Conservation (phyloP, 768 basidiomycete genomes). For the Mycena amicta region DNA sequence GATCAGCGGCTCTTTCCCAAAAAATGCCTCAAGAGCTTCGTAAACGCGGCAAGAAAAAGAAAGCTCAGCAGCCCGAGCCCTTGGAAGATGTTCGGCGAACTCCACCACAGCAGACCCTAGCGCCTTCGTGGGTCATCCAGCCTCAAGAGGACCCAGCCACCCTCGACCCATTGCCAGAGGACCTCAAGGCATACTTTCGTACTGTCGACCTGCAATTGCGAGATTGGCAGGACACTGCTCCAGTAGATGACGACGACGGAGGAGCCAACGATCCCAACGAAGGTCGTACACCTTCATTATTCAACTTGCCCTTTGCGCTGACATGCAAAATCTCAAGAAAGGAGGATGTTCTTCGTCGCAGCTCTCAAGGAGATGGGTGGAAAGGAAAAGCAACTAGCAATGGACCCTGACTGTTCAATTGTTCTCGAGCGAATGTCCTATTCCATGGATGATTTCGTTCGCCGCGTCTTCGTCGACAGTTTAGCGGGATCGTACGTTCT, state of each 20-base stretch:
- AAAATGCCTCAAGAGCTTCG: constrained; percentile 74
- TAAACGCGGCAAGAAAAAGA: constrained; percentile 75
- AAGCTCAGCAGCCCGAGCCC: constrained; percentile 44
- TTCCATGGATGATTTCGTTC: constrained; percentile 96
- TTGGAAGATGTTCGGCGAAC: constrained; percentile 28
- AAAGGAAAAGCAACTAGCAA: constrained; percentile 88
- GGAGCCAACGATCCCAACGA: constrained; percentile 68
- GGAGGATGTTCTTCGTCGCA: constrained; percentile 76
- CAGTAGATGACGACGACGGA: constrained; percentile 42
- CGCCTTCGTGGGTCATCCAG: constrained; percentile 74
- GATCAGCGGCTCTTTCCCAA: neutral
- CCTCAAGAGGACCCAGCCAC: constrained; percentile 36
- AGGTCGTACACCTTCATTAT: constrained; percentile 42
- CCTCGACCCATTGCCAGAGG: constrained; percentile 65
- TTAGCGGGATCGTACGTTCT: constrained; percentile 82
- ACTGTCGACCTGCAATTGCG: constrained; percentile 87
- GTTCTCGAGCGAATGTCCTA: constrained; percentile 88
- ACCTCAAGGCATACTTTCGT: constrained; percentile 91
- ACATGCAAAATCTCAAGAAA: constrained; percentile 47
- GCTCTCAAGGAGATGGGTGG: constrained; percentile 83
- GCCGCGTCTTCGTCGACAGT: constrained; percentile 86
- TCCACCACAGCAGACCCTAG: constrained; percentile 30
- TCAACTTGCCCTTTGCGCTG: constrained; percentile 20
- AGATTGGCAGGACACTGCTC: constrained; percentile 73
- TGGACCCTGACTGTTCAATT: constrained; percentile 91